Base-by-base conservation (phyloP, 148 eudicot genomes). In the Silene conica region DNA sequence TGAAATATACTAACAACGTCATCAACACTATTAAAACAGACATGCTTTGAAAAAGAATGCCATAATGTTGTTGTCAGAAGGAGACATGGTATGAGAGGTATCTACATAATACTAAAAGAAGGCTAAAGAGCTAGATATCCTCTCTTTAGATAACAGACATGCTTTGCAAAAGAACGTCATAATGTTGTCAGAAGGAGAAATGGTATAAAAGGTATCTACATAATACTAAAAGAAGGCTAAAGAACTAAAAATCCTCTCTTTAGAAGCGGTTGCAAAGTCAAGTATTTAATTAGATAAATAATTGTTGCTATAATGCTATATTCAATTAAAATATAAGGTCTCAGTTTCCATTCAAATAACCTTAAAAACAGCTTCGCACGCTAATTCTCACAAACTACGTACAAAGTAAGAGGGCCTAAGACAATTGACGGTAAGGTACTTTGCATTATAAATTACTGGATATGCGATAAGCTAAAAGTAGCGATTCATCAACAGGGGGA, bases 1-100 rank as follows among this genome's bases (percentile, higher is more conserved):
- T 95, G 89, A 43, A 62, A 46, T n/a, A 80, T 67, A 41, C 25
- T 20, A 56, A 70, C 54, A 52, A 26, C 43, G 54, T 59, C 28
- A 66, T 21, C 63, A 50, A 52, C 11, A 50, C 28, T 0, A 22
- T 31, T 19, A 71, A 57, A 19, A 63, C 60, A 72, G 12, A 65
- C 5, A 62, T 60, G 34, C 67, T 64, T 74, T 8, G 70, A 21
- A 56, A 61, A 71, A 76, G 26, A 48, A 26, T 19, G 22, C 15
- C 43, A 50, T 18, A 8, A 50, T 46, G 50, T 18, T 38, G 21
- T 69, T 25, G 57, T 3, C 52, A 41, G 26, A 57, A 11, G 61
- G 34, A 73, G 15, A 50, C 19, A 50, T 20, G n/a, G 45, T 48
- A 48, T 14, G 54, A 45, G 19, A 41, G 54, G 34, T 26, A 7